Evolutionary conservation across 139 green algal species (phyloP), one percentile per base, ranked within the genome.

Genomic region (Coelastrella sp.): DNA sequence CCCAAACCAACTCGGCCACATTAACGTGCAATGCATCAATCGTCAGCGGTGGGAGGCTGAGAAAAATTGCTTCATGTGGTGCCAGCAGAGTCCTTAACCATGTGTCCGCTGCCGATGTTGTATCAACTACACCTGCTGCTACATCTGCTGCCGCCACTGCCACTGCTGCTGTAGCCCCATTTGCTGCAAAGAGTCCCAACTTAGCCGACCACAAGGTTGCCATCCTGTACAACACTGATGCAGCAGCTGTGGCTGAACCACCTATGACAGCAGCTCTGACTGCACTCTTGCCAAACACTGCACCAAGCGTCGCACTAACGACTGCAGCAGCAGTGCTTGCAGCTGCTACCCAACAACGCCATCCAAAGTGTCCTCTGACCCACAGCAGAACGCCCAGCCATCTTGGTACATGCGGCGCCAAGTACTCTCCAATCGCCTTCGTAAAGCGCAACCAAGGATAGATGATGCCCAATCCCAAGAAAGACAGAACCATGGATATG

Each of bases 31-130:
- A n/a, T n/a, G n/a, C n/a, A n/a, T n/a, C n/a, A n/a, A n/a, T n/a
- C n/a, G n/a, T n/a, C n/a, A n/a, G n/a, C n/a, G n/a, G n/a, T 5
- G 51, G 74, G 34, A 81, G 32, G 5, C 17, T 32, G 15, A 69
- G 74, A 34, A 81, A 51, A 3, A 38, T 21, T 11, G 5, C 17
- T 11, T 68, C n/a, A 19, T 25, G 64, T 2, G 74, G 74, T 35
- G 23, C 13, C 32, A 81, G 27, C 30, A 51, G 43, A 5, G n/a
- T n/a, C n/a, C n/a, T n/a, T n/a, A n/a, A n/a, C n/a, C n/a, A n/a
- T n/a, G n/a, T n/a, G n/a, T n/a, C 74, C 53, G 74, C 74, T 68
- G 74, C 51, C 9, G 51, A 17, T 4, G 74, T 68, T 4, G 17
- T 59, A 4, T 38, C 72, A 4, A 40, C 4, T 1, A 37, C 21